These are phyloP conservation scores for Scutellaria galericulata DNA, from an alignment of 257 asterid genomes.

Conservation along the genomic window DNA sequence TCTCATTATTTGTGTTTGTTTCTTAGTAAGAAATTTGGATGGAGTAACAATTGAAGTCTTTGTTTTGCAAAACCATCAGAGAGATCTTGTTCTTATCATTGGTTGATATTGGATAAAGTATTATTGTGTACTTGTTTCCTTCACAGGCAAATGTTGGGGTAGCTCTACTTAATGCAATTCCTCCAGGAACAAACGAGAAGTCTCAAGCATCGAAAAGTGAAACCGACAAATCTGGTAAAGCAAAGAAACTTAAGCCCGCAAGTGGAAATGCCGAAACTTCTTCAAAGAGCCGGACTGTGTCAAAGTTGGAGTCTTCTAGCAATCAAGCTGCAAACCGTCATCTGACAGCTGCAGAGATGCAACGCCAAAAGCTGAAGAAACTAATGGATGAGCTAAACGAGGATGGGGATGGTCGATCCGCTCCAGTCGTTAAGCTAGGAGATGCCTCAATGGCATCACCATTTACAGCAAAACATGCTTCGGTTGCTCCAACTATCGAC, in stretches of 20 bases:
- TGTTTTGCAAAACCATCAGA: conserved; percentile 13
- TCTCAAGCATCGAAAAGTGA: conserved; percentile 68
- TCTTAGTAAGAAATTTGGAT: background rate
- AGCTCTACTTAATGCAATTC: conserved; percentile 88
- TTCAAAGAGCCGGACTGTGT: conserved; percentile 51
- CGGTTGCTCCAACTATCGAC: conserved; percentile 91
- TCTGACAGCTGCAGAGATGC: conserved; percentile 83
- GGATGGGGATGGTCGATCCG: conserved; percentile 84
- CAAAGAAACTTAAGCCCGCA: conserved; percentile 62
- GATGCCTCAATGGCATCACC: conserved; percentile 99
- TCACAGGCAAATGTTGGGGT: conserved; percentile 92
- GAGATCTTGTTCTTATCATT: background rate
- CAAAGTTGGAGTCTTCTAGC: conserved; percentile 61
- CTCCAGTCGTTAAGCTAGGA: conserved; percentile 94
- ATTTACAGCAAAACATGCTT: conserved; percentile 96
- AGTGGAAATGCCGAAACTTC: conserved; percentile 51
- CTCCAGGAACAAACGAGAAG: conserved; percentile 62
- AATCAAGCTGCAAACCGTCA: conserved; percentile 67
- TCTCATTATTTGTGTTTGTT: background rate
- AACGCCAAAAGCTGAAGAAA: conserved; percentile 83
- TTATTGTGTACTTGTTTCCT: conserved; percentile 34
- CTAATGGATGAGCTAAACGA: conserved; percentile 93
- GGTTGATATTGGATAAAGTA: conserved; percentile 23
- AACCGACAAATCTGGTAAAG: conserved; percentile 57
- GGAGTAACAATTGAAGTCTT: background rate